These are phyloP conservation scores for Ricinus communis DNA, from an alignment of 345 rosid genomes.

Conservation along the genomic window DNA sequence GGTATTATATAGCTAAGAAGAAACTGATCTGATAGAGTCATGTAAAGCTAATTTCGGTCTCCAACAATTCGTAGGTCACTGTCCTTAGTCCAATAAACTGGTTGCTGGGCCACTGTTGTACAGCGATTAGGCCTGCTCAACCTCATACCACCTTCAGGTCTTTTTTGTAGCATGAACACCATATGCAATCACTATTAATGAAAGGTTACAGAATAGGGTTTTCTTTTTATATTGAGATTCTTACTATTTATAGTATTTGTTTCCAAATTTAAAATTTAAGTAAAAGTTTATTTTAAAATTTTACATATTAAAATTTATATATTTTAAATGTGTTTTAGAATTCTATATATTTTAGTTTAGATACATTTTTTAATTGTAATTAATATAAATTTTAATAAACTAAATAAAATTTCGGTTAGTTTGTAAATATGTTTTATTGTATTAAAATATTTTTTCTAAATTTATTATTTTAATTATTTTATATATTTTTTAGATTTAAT, in stretches of 20 bases:
- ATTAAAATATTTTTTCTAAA: no score
- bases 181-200: slow-evolving; percentile 11
- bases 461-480: no score
- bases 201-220: slow-evolving; percentile 4
- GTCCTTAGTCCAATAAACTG: slow-evolving; percentile 14
- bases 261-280: no score
- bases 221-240: neutral
- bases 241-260: neutral
- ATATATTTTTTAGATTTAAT: no score
- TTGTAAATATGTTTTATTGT: no score
- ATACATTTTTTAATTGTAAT: no score
- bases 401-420: no score
- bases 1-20: slow-evolving; percentile 14
- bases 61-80: slow-evolving; percentile 12
- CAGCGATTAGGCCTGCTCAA: slow-evolving; percentile 25
- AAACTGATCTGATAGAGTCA: slow-evolving; percentile 19
- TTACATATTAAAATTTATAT: no score
- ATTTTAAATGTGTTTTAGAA: no score
- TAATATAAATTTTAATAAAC: no score
- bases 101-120: slow-evolving; percentile 34
- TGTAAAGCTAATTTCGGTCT: slow-evolving; percentile 18
- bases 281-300: no score
- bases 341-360: no score
- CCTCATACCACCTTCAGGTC: neutral
- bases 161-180: slow-evolving; percentile 4